Base-by-base conservation (phyloP, 352 stramenopile species). In the Lagenidium giganteum region DNA sequence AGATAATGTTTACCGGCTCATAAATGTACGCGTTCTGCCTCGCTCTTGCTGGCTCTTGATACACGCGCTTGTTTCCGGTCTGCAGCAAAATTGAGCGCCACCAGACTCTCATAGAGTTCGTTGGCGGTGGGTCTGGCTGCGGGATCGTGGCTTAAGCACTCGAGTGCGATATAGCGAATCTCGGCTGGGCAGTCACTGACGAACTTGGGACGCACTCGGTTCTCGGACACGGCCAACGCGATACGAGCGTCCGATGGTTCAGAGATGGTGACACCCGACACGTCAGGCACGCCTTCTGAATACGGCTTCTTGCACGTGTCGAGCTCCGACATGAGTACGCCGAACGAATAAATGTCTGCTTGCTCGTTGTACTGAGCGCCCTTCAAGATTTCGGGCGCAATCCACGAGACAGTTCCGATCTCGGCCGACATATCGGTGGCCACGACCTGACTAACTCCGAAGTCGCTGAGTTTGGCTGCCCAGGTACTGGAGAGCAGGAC, bases 311-410 rank as follows among this genome's bases (percentile, higher is more conserved):
- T 46, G 42, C 66, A 78, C 22, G 66, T 75, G 42, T 78, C 66
- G 14, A 81, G 27, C 47, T 79, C 70, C 11, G 48, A 64, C 61
- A 83, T 59, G 7, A 83, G 29, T 1, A 79, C 54, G 3, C 70
- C 70, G 36, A 83, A 79, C 24, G 67, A 80, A 44, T 83, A 83
- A 36, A 83, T 70, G 40, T 83, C 70, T 8, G 61, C 65, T 27
- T 61, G 54, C 26, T 75, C 60, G 23, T 62, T 59, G 45, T 83
- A 83, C 31, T 48, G 51, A 14, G 60, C 64, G 14, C 61, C 70
- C 26, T 64, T 67, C 17, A 83, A 65, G 21, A 83, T 57, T 48
- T 83, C 67, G 0, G 70, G 70, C 0, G 70, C 70, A 36, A 79
- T 83, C 70, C 70, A 83, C 13, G 64, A 51, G 1, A 71, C 61